Conservation (phyloP, 768 basidiomycete genomes). For the Phlebiopsis flavidoalba region DNA sequence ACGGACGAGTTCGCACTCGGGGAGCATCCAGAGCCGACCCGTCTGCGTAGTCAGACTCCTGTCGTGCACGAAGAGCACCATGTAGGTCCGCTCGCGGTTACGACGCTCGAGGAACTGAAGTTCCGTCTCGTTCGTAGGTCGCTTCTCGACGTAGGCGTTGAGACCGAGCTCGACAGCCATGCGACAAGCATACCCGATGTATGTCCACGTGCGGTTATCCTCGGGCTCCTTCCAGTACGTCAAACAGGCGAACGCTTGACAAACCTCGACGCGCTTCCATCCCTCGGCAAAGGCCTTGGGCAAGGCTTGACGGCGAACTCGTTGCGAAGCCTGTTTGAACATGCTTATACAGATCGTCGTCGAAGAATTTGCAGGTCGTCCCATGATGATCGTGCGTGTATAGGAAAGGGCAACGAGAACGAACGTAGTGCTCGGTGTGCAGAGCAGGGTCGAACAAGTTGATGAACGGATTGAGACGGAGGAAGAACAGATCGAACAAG, state of each 20-base stretch:
- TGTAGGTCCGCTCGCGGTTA: conserved; percentile 81
- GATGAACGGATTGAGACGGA: conserved; percentile 85
- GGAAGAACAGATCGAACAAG: conserved; percentile 73
- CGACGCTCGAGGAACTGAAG: conserved; percentile 69
- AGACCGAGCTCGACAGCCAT: conserved; percentile 84
- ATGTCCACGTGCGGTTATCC: conserved; percentile 84
- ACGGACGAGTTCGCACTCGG: conserved; percentile 76
- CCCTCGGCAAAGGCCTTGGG: conserved; percentile 73
- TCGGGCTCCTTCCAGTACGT: conserved; percentile 89
- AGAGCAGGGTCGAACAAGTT: conserved; percentile 85
- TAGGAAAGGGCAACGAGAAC: conserved; percentile 73
- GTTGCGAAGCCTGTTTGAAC: conserved; percentile 65
- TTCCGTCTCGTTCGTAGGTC: conserved; percentile 56
- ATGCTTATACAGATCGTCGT: conserved; percentile 56
- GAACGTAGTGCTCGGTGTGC: conserved; percentile 77
- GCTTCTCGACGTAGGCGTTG: conserved; percentile 59
- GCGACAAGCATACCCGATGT: conserved; percentile 83
- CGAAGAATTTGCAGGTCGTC: conserved; percentile 73
- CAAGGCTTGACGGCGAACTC: conserved; percentile 70
- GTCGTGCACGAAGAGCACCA: conserved; percentile 84
- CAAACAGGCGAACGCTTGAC: conserved; percentile 84
- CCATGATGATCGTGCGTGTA: conserved; percentile 84
- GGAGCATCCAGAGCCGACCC: conserved; percentile 84
- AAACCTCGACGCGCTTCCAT: conserved; percentile 82
- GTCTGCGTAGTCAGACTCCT: conserved; percentile 84